A percentile compares a stretch with the other conserved stretches of the same genome.
Evolutionary conservation across 129 eudicot genomes (phyloP).

Genomic region (Lactuca sativa): DNA sequence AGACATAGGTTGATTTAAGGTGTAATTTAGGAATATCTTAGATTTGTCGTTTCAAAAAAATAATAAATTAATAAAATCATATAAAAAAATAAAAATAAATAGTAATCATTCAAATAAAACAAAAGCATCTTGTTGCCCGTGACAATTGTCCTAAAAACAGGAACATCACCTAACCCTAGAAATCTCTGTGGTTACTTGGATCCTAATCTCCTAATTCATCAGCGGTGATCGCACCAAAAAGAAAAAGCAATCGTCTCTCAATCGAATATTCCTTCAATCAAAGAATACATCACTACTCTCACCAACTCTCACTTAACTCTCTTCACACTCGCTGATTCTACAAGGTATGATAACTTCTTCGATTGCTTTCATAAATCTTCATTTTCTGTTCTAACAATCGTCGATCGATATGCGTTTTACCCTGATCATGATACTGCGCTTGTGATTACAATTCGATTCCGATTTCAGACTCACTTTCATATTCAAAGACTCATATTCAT

Average conservation of each 20-base stretch:
- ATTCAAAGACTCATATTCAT: neutral
- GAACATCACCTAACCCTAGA: conserved; percentile 4
- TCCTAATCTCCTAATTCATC: neutral
- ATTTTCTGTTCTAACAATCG: neutral
- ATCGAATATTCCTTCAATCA: conserved; percentile 20
- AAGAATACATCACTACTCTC: neutral
- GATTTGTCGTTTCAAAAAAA: too few relatives aligned
- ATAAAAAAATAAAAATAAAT: too few relatives aligned
- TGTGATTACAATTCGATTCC: neutral
- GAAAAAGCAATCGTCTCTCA: neutral
- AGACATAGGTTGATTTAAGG: too few relatives aligned
- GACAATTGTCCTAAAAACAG: neutral
- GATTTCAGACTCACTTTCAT: neutral
- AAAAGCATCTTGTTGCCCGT: neutral
- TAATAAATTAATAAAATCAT: too few relatives aligned
- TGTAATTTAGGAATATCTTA: too few relatives aligned
- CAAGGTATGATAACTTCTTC: conserved; percentile 13
- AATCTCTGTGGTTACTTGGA: neutral
- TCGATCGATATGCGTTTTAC: neutral
- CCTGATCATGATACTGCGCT: conserved; percentile 11
- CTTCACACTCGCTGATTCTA: conserved; percentile 5
- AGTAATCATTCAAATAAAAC: too few relatives aligned
- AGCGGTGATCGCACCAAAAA: neutral
- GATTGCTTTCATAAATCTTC: neutral
- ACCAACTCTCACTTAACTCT: neutral